These are phyloP conservation scores for Russula lepida DNA, from an alignment of 768 basidiomycete species.

Conservation along the genomic window DNA sequence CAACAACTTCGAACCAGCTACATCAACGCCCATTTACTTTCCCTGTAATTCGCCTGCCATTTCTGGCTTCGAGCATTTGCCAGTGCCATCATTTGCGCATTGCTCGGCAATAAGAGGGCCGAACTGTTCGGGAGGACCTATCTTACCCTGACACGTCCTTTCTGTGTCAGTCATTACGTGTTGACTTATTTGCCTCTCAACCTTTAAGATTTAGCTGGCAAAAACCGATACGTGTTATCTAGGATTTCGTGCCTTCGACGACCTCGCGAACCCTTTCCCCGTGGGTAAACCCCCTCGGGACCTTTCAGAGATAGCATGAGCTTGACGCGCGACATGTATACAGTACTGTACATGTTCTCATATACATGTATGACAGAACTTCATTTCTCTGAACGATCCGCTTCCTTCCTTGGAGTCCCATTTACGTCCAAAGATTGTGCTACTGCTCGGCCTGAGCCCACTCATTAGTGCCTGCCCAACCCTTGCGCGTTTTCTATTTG, in stretches of 20 bases:
- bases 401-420: constrained; percentile 10
- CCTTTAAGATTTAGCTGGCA: constrained; percentile 8
- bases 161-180: constrained; percentile 9
- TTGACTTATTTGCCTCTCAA: constrained; percentile 1
- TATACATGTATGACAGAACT: constrained; percentile 9
- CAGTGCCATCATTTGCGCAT: background rate
- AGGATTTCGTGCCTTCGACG: background rate
- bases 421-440: constrained; percentile 14
- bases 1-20: background rate
- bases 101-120: background rate
- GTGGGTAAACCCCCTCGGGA: constrained; percentile 1
- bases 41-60: background rate
- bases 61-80: background rate
- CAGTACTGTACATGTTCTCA: too few species aligned
- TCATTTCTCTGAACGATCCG: constrained; percentile 15
- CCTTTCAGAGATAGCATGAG: constrained; percentile 8
- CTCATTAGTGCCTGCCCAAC: background rate
- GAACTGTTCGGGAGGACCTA: constrained; percentile 10
- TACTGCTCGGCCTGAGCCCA: background rate
- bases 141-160: constrained; percentile 8
- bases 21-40: background rate
- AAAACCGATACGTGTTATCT: constrained; percentile 1
- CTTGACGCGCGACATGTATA: constrained; percentile 3
- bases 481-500: constrained; percentile 6
- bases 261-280: constrained; percentile 2